Base-by-base conservation (phyloP, 176 grass and related monocot species). In the Puccinellia tenuiflora region DNA sequence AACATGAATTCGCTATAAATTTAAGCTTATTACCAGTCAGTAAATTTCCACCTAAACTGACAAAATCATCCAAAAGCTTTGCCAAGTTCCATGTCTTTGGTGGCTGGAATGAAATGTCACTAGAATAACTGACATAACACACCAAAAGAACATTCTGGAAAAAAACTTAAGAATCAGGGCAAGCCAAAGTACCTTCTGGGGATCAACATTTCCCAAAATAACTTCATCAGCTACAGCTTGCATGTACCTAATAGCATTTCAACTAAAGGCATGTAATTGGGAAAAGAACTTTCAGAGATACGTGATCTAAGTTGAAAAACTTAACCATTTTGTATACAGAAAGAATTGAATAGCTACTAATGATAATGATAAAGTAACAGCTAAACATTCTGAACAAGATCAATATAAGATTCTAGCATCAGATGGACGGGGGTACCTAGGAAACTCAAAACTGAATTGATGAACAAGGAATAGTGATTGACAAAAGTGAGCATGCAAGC, bases 151-250 rank as follows among this genome's bases (percentile, higher is more conserved):
- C 28, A 37, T 38, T 48, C 46, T 37, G 51, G 1, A 52, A 45
- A 68, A 26, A 54, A 76, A 30, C 47, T 55, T 69, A 81, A 87
- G 61, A 61, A 78, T 61, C 20, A 73, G 45, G 31, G 40, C 51
- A 72, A 4, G 28, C 20, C 6, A 10, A 77, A 53, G 35, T 85
- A 93, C 96, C 90, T 88, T 88, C 46, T 90, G 90, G 35, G 96
- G 83, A 90, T 95, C 90, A 88, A 71, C 51, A 88, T 88, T 86
- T 86, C 79, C 68, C 76, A 93, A 84, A 73, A 93, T 78, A 88
- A 95, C 77, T 79, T 98, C 92, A 91, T 98, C 92, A n/a, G 86
- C 88, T 76, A 98, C 87, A 26, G 96, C 96, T 95, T 95, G 96
- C 92, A 95, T 95, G 82, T 95, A 98, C 87, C 96, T 98, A 86